phyloP scores from a whole-genome alignment of 768 basidiomycete genomes.

The Phaffia tasmanica region DNA sequence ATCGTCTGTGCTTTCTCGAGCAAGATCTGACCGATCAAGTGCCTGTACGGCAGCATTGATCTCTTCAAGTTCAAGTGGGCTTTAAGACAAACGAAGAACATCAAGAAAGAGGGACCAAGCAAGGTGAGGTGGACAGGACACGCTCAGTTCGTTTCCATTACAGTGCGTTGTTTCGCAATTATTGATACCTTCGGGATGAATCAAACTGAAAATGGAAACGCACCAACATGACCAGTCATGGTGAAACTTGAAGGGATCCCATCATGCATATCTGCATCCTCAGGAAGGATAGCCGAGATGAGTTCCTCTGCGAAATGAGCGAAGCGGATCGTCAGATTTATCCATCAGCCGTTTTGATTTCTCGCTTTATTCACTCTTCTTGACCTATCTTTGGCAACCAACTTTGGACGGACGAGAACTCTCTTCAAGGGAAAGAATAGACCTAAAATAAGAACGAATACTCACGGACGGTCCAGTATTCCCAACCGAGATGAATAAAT shows the following conservation, averaged over 20 bases:
- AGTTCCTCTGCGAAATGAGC: conserved; percentile 46
- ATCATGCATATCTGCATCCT: conserved; percentile 50
- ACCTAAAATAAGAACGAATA: not conserved
- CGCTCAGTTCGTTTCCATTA: no score
- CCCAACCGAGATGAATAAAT: conserved; percentile 1
- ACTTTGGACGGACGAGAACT: not conserved
- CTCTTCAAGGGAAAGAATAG: not conserved
- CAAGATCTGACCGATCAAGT: conserved; percentile 81
- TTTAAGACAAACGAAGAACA: conserved; percentile 34
- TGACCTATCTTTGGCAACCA: not conserved
- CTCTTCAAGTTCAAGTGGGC: conserved; percentile 85
- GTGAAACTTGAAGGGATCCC: conserved; percentile 81
- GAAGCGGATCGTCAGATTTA: no score
- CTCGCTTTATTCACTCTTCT: not conserved
- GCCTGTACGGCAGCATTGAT: conserved; percentile 82
- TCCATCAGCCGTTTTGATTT: not conserved
- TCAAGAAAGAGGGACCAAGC: not conserved
- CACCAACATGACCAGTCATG: conserved; percentile 80
- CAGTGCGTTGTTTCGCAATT: no score
- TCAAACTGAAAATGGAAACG: conserved; percentile 27
- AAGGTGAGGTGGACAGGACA: not conserved
- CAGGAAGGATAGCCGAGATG: conserved; percentile 66
- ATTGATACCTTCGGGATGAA: not conserved
- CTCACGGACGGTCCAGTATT: conserved; percentile 4
- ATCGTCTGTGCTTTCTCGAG: conserved; percentile 74